Evolutionary conservation across 2,329 filamentous ascomycete genomes (phyloP), one percentile per base, ranked within the genome.

Genomic region (Shiraia sp.): DNA sequence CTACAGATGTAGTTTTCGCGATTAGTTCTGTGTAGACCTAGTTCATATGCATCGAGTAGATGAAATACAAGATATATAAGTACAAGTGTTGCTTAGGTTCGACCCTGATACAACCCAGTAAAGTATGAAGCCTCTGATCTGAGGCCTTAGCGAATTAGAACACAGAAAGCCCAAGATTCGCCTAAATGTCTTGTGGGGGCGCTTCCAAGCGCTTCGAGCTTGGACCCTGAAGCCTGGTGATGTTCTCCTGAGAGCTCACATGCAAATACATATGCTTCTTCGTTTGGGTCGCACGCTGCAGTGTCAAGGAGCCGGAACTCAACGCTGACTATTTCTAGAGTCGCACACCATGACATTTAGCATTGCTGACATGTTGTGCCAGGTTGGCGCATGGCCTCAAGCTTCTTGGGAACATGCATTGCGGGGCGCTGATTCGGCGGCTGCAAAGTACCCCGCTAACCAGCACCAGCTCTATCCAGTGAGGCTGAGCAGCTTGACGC

Each of bases 401-500:
- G 40, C 22, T 26, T 26, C n/a, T 32, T n/a, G 33, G 17, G 37
- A 30, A 35, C 32, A 22, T 30, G 30, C n/a, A 32, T 30, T 32
- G 45, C 49, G 45, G 49, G 54, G 45, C 45, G 47, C 42, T 58
- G 50, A 51, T 60, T 55, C 47, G 57, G 56, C 57, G 52, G 55
- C 55, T 63, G 50, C 32, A 51, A n/a, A 36, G 48, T 51, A 57
- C 61, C 57, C 60, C 63, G 51, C 63, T 58, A 60, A 45, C 48
- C 53, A 58, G 51, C 58, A n/a, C 19, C 19, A 58, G 51, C 57
- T 61, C 45, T 44, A 35, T 19, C 40, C 42, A 51, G 45, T 51
- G 61, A 64, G 59, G 63, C 62, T 65, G 63, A 65, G 63, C 58
- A 61, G 53, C 60, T 59, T 53, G 47, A 51, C 46, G 49, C 46